Conservation (phyloP, 23 red algal species). For the Gracilariopsis chorda region DNA sequence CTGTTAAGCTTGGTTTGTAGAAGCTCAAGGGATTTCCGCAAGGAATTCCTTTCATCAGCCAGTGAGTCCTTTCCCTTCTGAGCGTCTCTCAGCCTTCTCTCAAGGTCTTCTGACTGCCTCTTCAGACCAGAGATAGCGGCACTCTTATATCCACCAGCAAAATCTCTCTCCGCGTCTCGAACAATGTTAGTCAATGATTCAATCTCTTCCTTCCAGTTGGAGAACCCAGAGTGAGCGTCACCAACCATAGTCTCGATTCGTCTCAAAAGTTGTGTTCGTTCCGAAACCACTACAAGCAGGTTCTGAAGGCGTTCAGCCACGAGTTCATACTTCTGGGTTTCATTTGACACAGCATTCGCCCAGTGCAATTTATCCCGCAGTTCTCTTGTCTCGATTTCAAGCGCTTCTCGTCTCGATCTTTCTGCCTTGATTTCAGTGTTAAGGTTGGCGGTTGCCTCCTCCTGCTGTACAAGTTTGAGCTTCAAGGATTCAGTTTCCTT, state of each 20-base stretch:
- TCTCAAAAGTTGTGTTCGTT: constrained; percentile 34
- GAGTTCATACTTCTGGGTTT: constrained; percentile 56
- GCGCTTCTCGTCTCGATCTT: constrained; percentile 3
- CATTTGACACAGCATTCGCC: constrained; percentile 49
- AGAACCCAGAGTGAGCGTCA: constrained; percentile 18
- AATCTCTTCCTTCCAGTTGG: constrained; percentile 34
- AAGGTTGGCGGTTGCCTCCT: neutral
- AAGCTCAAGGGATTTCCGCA: constrained; percentile 19
- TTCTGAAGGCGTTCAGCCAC: constrained; percentile 41
- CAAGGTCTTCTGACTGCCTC: neutral
- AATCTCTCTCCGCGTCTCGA: constrained; percentile 51
- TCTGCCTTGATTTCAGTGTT: constrained; percentile 32
- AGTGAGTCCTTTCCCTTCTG: neutral
- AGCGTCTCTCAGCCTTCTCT: constrained; percentile 19
- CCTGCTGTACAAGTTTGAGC: neutral
- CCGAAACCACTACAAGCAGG: constrained; percentile 31
- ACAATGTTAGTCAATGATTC: constrained; percentile 18
- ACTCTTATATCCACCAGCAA: constrained; percentile 56
- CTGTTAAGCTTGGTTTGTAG: constrained; percentile 39
- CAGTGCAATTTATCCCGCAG: constrained; percentile 63
- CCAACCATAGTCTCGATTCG: constrained; percentile 27
- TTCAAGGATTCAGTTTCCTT: constrained; percentile 27
- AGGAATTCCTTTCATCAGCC: neutral
- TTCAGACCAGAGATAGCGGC: constrained; percentile 28
- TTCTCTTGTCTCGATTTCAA: constrained; percentile 34